These are phyloP conservation scores for Fistulinella staudtii DNA, from an alignment of 1,284 basidiomycete genomes.

Conservation along the genomic window DNA sequence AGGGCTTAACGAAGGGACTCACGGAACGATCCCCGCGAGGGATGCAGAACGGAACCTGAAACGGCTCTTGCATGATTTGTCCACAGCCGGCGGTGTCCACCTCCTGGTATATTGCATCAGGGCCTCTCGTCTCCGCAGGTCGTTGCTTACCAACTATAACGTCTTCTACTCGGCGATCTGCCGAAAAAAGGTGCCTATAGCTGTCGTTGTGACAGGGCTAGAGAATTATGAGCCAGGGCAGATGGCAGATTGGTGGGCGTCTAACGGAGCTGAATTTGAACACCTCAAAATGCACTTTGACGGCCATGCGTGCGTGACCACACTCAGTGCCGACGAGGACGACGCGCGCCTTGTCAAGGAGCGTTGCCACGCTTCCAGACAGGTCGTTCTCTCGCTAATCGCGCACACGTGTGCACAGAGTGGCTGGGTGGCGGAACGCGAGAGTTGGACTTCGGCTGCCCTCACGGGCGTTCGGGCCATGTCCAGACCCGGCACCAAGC, in stretches of 20 bases:
- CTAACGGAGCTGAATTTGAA: conserved; percentile 23
- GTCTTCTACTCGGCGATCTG: conserved; percentile 34
- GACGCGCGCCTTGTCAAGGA: conserved; percentile 28
- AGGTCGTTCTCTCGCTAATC: conserved; percentile 19
- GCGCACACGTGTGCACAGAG: conserved; percentile 19
- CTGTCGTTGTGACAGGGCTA: conserved; percentile 27
- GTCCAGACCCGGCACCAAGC: conserved; percentile 11
- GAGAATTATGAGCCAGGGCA: conserved; percentile 27
- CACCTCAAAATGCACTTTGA: conserved; percentile 29
- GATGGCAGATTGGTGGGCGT: conserved; percentile 32
- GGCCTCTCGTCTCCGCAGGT: conserved; percentile 21
- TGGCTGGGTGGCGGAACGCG: conserved; percentile 19
- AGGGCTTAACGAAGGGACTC: conserved; percentile 30
- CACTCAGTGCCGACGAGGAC: conserved; percentile 26
- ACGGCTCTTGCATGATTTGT: conserved; percentile 22
- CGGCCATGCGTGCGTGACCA: conserved; percentile 30
- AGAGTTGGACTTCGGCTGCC: conserved; percentile 19
- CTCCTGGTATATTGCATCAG: conserved; percentile 32
- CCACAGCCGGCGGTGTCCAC: conserved; percentile 24
- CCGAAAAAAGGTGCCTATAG: conserved; percentile 31
- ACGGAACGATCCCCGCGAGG: conserved; percentile 28
- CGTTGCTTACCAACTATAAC: conserved; percentile 27
- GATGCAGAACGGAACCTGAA: conserved; percentile 27
- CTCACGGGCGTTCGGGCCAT: conserved; percentile 25
- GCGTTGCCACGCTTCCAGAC: conserved; percentile 24